phyloP scores from a whole-genome alignment of 352 stramenopile genomes.

The Phytophthora megakarya region DNA sequence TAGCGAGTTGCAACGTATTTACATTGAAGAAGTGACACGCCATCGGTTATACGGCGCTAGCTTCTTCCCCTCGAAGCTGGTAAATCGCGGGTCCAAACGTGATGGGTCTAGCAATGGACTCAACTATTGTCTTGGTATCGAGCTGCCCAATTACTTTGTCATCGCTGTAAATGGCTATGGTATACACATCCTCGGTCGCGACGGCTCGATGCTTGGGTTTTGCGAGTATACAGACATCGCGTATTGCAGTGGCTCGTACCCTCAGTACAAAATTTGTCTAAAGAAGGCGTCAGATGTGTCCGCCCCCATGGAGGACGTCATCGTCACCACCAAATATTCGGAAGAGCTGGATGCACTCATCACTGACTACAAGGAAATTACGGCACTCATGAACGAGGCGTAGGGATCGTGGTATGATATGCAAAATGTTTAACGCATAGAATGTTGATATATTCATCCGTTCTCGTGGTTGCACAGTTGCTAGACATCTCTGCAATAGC shows the following conservation, averaged over 20 bases:
- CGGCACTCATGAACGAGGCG: slow-evolving; percentile 64
- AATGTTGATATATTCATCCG: slow-evolving; percentile 35
- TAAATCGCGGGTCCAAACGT: slow-evolving; percentile 42
- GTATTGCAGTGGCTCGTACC: slow-evolving; percentile 57
- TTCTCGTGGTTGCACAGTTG: slow-evolving; percentile 13
- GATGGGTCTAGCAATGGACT: slow-evolving; percentile 33
- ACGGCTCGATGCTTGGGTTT: slow-evolving; percentile 64
- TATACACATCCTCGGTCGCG: slow-evolving; percentile 89
- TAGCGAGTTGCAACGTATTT: slow-evolving; percentile 77
- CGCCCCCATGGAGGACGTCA: slow-evolving; percentile 55
- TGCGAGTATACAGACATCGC: slow-evolving; percentile 72
- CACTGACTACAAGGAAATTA: slow-evolving; percentile 80
- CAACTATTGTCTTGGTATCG: slow-evolving; percentile 46
- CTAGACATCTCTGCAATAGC: neutral
- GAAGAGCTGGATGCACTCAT: slow-evolving; percentile 69
- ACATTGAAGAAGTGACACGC: slow-evolving; percentile 82
- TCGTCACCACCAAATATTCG: slow-evolving; percentile 71
- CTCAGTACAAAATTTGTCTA: slow-evolving; percentile 74
- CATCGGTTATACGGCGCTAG: slow-evolving; percentile 86
- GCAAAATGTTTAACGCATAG: slow-evolving; percentile 32
- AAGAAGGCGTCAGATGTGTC: slow-evolving; percentile 44
- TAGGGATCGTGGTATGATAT: slow-evolving; percentile 18
- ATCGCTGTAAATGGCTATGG: slow-evolving; percentile 90
- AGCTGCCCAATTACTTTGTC: slow-evolving; percentile 86
- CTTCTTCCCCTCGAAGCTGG: slow-evolving; percentile 87